Conservation (phyloP, 805 yeast genomes). For the Jamesozyma piceae region DNA sequence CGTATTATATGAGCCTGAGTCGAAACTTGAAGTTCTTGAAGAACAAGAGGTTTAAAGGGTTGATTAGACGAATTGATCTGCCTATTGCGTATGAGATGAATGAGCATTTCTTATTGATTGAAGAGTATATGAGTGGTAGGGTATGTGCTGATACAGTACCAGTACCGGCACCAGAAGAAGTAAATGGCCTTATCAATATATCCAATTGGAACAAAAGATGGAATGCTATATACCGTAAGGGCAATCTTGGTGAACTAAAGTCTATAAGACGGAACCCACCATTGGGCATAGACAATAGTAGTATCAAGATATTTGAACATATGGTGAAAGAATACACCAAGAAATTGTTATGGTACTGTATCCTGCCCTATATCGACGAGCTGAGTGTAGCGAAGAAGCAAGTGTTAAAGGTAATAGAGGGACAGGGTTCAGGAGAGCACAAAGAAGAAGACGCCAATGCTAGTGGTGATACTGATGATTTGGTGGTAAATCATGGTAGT, state of each 20-base stretch:
- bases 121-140: constrained; percentile 18
- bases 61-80: constrained; percentile 16
- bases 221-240: constrained; percentile 20
- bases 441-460: not conserved
- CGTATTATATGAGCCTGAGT: constrained; percentile 20
- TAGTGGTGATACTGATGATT: not conserved
- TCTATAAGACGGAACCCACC: not conserved
- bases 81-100: constrained; percentile 30
- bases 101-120: constrained; percentile 20
- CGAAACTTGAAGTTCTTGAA: constrained; percentile 14
- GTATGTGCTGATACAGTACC: not conserved
- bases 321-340: constrained; percentile 12
- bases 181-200: not conserved
- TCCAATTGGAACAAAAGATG: constrained; percentile 25
- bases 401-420: not conserved
- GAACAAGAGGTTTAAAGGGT: constrained; percentile 9
- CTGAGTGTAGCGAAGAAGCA: constrained; percentile 7
- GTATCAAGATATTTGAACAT: constrained; percentile 9
- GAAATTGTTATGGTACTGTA: constrained; percentile 12
- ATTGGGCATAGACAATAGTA: constrained; percentile 2
- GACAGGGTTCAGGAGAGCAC: not conserved
- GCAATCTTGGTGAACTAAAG: constrained; percentile 11
- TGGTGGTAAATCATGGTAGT: not conserved
- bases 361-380: constrained; percentile 15
- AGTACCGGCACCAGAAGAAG: not conserved